These are phyloP conservation scores for Fistulifera solaris DNA, from an alignment of 108 stramenopile genomes.

Conservation along the genomic window DNA sequence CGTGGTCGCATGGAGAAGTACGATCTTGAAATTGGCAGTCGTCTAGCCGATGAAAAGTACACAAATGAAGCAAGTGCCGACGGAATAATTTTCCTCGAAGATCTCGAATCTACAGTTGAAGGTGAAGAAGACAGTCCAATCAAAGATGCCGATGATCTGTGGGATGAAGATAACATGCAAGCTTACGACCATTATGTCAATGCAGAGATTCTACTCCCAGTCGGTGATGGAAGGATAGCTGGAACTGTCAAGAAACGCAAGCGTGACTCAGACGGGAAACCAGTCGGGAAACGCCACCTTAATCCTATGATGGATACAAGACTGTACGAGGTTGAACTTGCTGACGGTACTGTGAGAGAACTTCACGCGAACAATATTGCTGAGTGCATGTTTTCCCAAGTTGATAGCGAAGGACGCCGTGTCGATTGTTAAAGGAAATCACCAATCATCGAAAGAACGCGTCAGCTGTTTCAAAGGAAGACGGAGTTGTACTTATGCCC, in stretches of 20 bases:
- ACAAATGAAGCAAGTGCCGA: not conserved
- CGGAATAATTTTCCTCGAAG: not conserved
- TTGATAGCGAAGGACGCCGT: slow-evolving; percentile 13
- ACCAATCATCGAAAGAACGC: slow-evolving; percentile 16
- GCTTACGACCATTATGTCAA: slow-evolving; percentile 1
- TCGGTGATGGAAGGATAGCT: slow-evolving; percentile 3
- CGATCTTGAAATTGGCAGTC: not conserved
- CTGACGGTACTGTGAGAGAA: slow-evolving; percentile 19
- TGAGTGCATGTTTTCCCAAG: slow-evolving; percentile 13
- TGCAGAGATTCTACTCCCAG: not conserved
- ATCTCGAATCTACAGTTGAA: not conserved
- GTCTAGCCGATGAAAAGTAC: not conserved
- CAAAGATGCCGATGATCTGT: not conserved
- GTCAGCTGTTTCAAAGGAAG: not conserved
- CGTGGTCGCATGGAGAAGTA: not conserved
- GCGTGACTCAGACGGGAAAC: slow-evolving; percentile 21
- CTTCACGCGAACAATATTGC: slow-evolving; percentile 26
- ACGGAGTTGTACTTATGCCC: not conserved
- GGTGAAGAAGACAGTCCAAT: not conserved
- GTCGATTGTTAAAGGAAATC: slow-evolving; percentile 17
- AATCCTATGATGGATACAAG: slow-evolving; percentile 22
- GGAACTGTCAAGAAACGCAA: slow-evolving; percentile 15
- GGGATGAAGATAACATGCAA: not conserved
- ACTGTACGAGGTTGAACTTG: slow-evolving; percentile 29
- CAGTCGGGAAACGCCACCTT: slow-evolving; percentile 15